phyloP scores from a whole-genome alignment of 1,284 basidiomycete genomes.

The Takashimella tepidaria region DNA sequence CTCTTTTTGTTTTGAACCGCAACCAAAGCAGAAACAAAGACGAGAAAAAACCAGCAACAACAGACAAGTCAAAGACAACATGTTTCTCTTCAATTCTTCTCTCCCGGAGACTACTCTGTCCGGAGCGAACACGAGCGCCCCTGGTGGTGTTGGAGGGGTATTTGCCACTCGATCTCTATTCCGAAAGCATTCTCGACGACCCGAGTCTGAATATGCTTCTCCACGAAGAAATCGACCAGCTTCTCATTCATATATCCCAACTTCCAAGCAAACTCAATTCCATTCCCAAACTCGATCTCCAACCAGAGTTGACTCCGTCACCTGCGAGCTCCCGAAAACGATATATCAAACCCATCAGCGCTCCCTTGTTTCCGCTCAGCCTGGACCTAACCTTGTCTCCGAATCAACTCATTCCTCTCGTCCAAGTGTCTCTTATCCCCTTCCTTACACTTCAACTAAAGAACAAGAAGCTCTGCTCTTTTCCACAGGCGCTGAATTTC shows the following conservation, averaged over 20 bases:
- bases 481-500: neutral
- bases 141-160: no score
- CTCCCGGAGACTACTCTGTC: no score
- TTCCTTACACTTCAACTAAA: neutral
- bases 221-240: neutral
- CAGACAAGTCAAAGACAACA: no score
- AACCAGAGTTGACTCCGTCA: neutral
- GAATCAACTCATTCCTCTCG: neutral
- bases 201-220: neutral
- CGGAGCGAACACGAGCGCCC: no score
- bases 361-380: neutral
- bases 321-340: neutral
- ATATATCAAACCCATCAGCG: neutral
- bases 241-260: neutral
- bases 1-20: no score
- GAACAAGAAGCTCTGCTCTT: neutral
- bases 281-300: neutral
- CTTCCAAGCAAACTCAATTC: neutral
- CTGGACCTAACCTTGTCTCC: no score
- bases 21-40: no score
- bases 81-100: no score
- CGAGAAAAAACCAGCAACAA: no score
- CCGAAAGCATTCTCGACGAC: no score
- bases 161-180: no score
- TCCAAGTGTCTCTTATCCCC: neutral